phyloP scores from a whole-genome alignment of 768 basidiomycete species.

The Tricholomella constricta region DNA sequence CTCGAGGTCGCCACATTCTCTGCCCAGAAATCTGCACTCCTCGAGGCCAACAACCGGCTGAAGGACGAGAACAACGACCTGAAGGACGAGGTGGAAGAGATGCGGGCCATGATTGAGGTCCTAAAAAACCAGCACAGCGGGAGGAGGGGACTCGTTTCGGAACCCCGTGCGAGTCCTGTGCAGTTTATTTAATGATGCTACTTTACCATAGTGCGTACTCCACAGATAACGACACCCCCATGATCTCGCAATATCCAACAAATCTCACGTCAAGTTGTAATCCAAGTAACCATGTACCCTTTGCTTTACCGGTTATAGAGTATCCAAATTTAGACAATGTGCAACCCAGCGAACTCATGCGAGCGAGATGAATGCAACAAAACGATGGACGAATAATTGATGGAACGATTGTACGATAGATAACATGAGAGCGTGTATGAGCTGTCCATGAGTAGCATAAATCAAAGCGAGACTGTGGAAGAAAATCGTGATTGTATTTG shows the following conservation, averaged over 20 bases:
- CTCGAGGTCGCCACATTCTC: constrained; percentile 47
- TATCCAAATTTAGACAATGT: too few species aligned
- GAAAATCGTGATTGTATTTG: background rate
- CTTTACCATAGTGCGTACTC: too few species aligned
- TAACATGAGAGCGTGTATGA: background rate
- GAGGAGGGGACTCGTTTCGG: constrained; percentile 41
- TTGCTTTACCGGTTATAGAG: too few species aligned
- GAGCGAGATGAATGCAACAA: background rate
- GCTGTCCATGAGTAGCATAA: background rate
- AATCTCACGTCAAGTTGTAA: background rate
- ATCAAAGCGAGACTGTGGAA: background rate
- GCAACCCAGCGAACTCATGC: too few species aligned
- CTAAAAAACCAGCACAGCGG: constrained; percentile 60
- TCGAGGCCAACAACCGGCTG: constrained; percentile 52
- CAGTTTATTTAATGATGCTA: constrained; percentile 25
- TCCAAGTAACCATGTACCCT: background rate
- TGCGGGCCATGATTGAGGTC: constrained; percentile 70
- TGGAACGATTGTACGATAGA: background rate
- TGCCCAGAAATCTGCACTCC: constrained; percentile 46
- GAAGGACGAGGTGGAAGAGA: constrained; percentile 54
- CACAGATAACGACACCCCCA: background rate
- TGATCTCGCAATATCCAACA: background rate
- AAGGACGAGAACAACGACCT: constrained; percentile 56
- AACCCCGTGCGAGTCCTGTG: constrained; percentile 46
- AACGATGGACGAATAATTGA: background rate